Base-by-base conservation (phyloP, 164 flowering plant genomes). In the grape (Vitis vinifera) region DNA sequence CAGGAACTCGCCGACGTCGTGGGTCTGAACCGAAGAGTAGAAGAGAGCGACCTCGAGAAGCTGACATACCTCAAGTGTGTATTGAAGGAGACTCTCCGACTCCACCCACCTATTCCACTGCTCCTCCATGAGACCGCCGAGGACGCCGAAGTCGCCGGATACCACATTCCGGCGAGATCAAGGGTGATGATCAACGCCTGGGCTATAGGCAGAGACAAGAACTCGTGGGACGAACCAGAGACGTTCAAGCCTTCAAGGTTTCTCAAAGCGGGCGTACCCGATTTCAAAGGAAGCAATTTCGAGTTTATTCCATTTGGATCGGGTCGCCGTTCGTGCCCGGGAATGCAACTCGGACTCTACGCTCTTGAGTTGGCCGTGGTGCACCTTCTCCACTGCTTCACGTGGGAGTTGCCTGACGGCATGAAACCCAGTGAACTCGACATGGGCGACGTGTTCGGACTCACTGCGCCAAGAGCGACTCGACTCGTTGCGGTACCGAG, bases 221-320 rank as follows among this genome's bases (percentile, higher is more conserved):
- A 68, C 59, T 74, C 90, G 1, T 92, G 98, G 98, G 85, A 75
- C 2, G 91, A 92, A 17, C 76, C 97, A 0, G 85, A 91, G 0
- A 49, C 65, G 0, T 92, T 87, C 79, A 77, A 74, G 72, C 96
- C 97, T 0, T 53, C 78, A 0, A 71, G 92, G 78, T 92, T 91
- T 53, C 63, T 86, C 47, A 62, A 68, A 6, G 81, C 76, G 0
- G 86, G 83, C 2, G 86, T 81, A 2, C 78, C 87, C 0, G 92
- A 91, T 64, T 91, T 86, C 68, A 92, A 84, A 62, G 96, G 96
- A 12, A 81, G 72, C 44, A 74, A 83, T 69, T 92, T 91, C 62
- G 93, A 92, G 84, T 85, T 91, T 76, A 75, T 92, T 1, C 98
- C 98, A 6, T 92, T 92, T 65, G 97, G 98, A 62, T 91, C 98